A percentile compares a stretch with the other conserved stretches of the same genome.
These are phyloP conservation scores for Xerocomellus dryophilus DNA, from an alignment of 768 basidiomycete genomes.

Conservation along the genomic window DNA sequence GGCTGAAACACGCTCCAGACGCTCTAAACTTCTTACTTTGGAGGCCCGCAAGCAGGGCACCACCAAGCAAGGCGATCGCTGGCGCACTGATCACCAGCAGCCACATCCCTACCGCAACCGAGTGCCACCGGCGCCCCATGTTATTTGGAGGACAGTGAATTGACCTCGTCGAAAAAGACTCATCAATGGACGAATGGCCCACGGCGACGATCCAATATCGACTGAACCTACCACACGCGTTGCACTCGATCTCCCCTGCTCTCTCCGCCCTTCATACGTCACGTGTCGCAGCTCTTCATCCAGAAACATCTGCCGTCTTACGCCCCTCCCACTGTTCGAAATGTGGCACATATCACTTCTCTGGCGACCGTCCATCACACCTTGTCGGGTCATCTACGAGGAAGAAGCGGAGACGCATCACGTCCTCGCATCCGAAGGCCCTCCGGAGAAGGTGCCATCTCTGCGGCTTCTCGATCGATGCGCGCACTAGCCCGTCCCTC, in stretches of 20 bases:
- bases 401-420: constrained; percentile 15
- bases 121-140: no score
- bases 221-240: constrained; percentile 44
- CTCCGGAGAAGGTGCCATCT: constrained; percentile 18
- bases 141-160: no score
- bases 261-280: constrained; percentile 63
- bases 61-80: no score
- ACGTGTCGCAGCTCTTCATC: constrained; percentile 35
- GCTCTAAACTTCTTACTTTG: no score
- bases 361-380: constrained; percentile 38
- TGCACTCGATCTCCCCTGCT: constrained; percentile 50
- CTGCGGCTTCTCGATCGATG: constrained; percentile 18
- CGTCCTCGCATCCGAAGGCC: background rate
- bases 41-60: no score
- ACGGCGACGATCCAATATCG: constrained; percentile 42
- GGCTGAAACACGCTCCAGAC: no score
- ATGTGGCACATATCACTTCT: constrained; percentile 52
- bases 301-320: constrained; percentile 24
- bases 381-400: constrained; percentile 27
- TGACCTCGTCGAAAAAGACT: background rate
- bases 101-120: no score
- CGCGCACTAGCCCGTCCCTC: background rate
- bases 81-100: no score
- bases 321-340: constrained; percentile 40
- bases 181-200: constrained; percentile 5